Evolutionary conservation across 306 rosid genomes (phyloP).

Genomic region (Carpinus viminea): DNA sequence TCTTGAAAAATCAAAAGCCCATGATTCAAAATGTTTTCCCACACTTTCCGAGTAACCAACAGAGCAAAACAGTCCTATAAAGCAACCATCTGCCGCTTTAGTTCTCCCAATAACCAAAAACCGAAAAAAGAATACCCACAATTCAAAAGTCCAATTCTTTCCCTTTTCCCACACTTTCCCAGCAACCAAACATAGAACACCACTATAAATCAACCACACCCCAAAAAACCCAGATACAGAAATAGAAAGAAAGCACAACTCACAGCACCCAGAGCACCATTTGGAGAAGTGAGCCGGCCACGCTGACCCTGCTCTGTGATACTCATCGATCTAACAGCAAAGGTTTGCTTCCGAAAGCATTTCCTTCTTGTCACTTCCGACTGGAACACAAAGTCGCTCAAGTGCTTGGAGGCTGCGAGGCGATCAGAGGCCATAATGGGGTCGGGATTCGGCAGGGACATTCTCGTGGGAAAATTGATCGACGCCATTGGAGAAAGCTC

Average conservation of each 20-base stretch:
- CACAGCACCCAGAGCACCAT: slow-evolving; percentile 48
- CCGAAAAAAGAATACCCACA: neutral
- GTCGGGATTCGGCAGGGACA: slow-evolving; percentile 45
- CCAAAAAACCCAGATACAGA: slow-evolving; percentile 2
- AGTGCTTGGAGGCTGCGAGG: slow-evolving; percentile 34
- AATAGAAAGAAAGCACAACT: slow-evolving; percentile 21
- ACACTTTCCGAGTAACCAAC: neutral
- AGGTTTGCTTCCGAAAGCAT: slow-evolving; percentile 21
- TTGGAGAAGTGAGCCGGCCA: slow-evolving; percentile 32
- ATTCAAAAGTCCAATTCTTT: neutral
- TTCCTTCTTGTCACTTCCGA: slow-evolving; percentile 22
- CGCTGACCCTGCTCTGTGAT: slow-evolving; percentile 40
- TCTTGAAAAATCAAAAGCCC: neutral
- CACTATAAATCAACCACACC: neutral
- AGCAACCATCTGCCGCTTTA: neutral
- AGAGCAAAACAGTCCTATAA: neutral
- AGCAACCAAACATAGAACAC: slow-evolving; percentile 16
- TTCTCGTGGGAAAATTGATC: slow-evolving; percentile 39
- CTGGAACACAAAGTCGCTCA: slow-evolving; percentile 35
- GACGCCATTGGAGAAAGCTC: slow-evolving; percentile 47
- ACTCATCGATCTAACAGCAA: slow-evolving; percentile 33
- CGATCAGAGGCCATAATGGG: slow-evolving; percentile 32
- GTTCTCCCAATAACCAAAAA: neutral
- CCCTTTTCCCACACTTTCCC: neutral
- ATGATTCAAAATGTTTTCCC: neutral